A percentile compares a stretch with the other conserved stretches of the same genome.
Evolutionary conservation across 1,284 basidiomycete genomes (phyloP).

Genomic region (Leccinum huronense): DNA sequence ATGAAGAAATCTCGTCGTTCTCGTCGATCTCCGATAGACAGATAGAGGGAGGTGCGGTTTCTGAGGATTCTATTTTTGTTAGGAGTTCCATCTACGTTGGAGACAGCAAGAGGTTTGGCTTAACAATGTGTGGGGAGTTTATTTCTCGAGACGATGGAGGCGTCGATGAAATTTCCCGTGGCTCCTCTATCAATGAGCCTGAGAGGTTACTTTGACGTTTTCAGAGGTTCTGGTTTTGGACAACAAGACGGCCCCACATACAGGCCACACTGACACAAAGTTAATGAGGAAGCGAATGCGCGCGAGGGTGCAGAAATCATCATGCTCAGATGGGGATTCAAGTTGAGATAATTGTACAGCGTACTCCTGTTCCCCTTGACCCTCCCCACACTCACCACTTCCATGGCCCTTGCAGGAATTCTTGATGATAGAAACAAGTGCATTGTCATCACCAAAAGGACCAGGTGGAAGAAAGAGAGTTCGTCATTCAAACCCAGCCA

Average conservation of each 20-base stretch:
- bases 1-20: too few species aligned
- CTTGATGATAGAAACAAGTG: conserved; percentile 51
- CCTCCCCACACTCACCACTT: conserved; percentile 77
- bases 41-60: too few species aligned
- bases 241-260: conserved; percentile 46
- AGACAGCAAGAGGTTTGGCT: too few species aligned
- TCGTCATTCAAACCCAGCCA: conserved; percentile 45
- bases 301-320: conserved; percentile 51
- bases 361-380: conserved; percentile 87
- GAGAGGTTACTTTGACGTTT: too few species aligned
- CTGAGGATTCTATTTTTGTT: too few species aligned
- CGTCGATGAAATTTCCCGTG: too few species aligned
- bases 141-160: too few species aligned
- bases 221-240: too few species aligned
- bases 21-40: too few species aligned
- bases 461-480: conserved; percentile 49
- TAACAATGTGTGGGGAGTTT: too few species aligned
- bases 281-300: not conserved
- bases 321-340: conserved; percentile 78
- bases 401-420: conserved; percentile 42
- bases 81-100: too few species aligned
- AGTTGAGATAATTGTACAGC: conserved; percentile 93
- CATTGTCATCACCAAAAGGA: conserved; percentile 54
- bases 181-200: too few species aligned
- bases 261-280: conserved; percentile 50